Evolutionary conservation across 495 filamentous ascomycete genomes (phyloP).

Genomic region (Pseudotulostoma volvatum): DNA sequence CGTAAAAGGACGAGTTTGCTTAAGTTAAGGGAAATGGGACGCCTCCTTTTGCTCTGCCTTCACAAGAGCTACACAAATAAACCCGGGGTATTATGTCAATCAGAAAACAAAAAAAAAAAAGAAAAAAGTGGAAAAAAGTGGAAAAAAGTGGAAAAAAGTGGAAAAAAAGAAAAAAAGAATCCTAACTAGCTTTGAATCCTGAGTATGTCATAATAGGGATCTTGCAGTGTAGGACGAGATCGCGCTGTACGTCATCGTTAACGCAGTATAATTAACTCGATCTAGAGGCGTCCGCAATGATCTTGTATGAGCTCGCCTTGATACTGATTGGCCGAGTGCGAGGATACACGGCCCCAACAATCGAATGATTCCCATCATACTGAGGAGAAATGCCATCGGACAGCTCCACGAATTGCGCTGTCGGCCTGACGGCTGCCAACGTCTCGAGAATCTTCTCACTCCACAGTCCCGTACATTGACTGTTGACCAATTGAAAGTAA

Average conservation of each 20-base stretch:
- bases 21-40: too few relatives aligned
- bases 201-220: too few relatives aligned
- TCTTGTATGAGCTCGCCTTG: constrained; percentile 16
- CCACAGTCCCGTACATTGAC: constrained; percentile 49
- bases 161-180: background rate
- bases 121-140: background rate
- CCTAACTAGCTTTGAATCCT: background rate
- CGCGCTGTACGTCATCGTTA: too few relatives aligned
- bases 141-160: too few relatives aligned
- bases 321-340: constrained; percentile 19
- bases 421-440: constrained; percentile 35
- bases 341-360: constrained; percentile 18
- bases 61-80: too few relatives aligned
- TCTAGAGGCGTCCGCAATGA: constrained; percentile 22
- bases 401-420: constrained; percentile 39
- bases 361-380: constrained; percentile 14
- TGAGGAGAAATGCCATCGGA: constrained; percentile 33
- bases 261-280: too few relatives aligned
- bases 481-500: constrained; percentile 42
- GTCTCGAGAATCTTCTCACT: constrained; percentile 44
- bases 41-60: too few relatives aligned
- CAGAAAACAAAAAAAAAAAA: background rate
- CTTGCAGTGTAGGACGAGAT: too few relatives aligned
- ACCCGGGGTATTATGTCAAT: too few relatives aligned
- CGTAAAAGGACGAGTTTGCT: too few relatives aligned